Evolutionary conservation across 1,284 basidiomycete genomes (phyloP).

Genomic region (Xerocomus amazonicus): DNA sequence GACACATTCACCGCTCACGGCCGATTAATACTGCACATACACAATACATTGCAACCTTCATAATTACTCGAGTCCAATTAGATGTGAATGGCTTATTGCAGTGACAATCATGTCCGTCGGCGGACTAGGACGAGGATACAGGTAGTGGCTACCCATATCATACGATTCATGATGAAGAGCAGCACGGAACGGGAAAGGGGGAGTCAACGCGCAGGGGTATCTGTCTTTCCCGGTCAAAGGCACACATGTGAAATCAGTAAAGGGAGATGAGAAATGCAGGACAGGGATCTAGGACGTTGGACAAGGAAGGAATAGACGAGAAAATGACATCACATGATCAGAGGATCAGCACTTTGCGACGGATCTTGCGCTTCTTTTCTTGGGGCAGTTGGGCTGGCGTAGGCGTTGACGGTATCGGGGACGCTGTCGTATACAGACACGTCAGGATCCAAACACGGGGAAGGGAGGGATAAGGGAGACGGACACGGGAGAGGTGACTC

Average conservation of each 20-base stretch:
- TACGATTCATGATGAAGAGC: slow-evolving; percentile 7
- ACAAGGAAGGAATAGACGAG: neutral
- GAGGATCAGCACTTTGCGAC: slow-evolving; percentile 30
- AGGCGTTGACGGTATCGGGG: slow-evolving; percentile 8
- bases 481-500: slow-evolving; percentile 15
- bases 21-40: too few relatives aligned
- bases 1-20: too few relatives aligned
- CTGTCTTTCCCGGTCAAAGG: slow-evolving; percentile 13
- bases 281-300: too few relatives aligned
- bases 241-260: neutral
- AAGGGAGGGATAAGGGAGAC: slow-evolving; percentile 3
- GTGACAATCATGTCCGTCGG: neutral
- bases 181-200: neutral
- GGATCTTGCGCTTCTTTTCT: slow-evolving; percentile 32
- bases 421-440: slow-evolving; percentile 9
- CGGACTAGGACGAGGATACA: neutral
- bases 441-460: slow-evolving; percentile 1
- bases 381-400: slow-evolving; percentile 12
- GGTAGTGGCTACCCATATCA: slow-evolving; percentile 19
- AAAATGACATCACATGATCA: slow-evolving; percentile 8
- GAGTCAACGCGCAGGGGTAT: neutral
- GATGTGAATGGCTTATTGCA: neutral
- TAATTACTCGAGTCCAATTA: too few relatives aligned
- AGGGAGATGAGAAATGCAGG: too few relatives aligned
- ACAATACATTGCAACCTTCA: too few relatives aligned